Base-by-base conservation (phyloP, 805 yeast species). In the Yarrowia osloensis region DNA sequence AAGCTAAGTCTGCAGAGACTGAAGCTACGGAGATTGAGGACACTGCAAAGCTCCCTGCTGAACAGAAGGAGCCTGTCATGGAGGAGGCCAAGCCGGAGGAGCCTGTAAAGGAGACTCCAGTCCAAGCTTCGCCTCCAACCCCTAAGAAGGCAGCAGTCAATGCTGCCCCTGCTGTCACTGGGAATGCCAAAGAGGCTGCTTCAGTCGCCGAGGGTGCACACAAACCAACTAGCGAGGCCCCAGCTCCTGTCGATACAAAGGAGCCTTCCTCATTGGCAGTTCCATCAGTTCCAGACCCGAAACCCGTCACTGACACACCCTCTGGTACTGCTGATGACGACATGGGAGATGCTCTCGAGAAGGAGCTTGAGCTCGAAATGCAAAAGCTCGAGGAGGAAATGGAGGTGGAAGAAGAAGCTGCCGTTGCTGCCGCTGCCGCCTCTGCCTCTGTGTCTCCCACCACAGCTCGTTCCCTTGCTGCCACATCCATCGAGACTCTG, bases 311-410 rank as follows among this genome's bases (percentile, higher is more conserved):
- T n/a, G n/a, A n/a, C n/a, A n/a, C n/a, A n/a, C n/a, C n/a, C n/a
- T n/a, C 57, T 6, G 33, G 22, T 46, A 21, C 31, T 13, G 52
- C 8, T 4, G 39, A 26, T 28, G 57, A 33, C 40, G 40, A 65
- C 19, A 52, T 31, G 67, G 49, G 24, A 4, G 49, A 47, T 9
- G 66, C 63, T 8, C 44, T 47, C 15, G 61, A 67, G 33, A 65
- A 26, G 3, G 68, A 62, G 29, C 42, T 37, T 4, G 63, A 57
- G 28, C 49, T 39, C n/a, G 63, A 57, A n/a, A 57, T 57, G 63
- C 63, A 57, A 21, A 57, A 39, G 35, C 42, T 40, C 19, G 68
- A 63, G 68, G 65, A 55, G 29, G 68, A 62, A 39, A 40, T 66
- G 67, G 59, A 46, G 37, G 69, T 22, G 37, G 65, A 61, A 24